Conservation (phyloP, 768 basidiomycete genomes). For the Harrya chromipes region DNA sequence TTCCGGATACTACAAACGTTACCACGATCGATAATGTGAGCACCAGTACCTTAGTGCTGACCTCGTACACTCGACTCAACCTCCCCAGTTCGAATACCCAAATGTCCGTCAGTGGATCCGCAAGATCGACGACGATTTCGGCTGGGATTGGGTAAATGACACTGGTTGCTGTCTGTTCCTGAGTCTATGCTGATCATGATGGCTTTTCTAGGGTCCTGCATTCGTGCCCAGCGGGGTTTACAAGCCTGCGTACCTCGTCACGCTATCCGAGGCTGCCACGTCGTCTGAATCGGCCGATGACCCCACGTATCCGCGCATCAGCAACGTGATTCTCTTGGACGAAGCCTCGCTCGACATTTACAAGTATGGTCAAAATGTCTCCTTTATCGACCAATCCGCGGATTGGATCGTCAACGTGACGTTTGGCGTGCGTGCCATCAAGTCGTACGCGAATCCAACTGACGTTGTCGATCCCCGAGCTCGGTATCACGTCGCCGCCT, state of each 20-base stretch:
- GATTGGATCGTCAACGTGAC: conserved; percentile 58
- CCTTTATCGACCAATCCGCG: conserved; percentile 42
- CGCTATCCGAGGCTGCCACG: conserved; percentile 29
- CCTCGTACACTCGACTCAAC: neutral
- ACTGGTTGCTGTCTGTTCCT: neutral
- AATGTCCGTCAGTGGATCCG: conserved; percentile 46
- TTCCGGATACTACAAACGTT: conserved; percentile 31
- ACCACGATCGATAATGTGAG: conserved; percentile 26
- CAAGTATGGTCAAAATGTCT: conserved; percentile 49
- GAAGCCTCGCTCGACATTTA: conserved; percentile 54
- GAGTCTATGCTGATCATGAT: neutral
- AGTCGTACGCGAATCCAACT: conserved; percentile 31
- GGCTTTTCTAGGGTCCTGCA: conserved; percentile 44
- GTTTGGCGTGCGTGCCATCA: conserved; percentile 44
- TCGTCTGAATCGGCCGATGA: conserved; percentile 23
- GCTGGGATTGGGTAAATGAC: conserved; percentile 52
- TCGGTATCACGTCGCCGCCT: conserved; percentile 37
- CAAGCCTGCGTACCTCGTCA: conserved; percentile 54
- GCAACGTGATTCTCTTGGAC: no score
- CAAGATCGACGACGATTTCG: no score
- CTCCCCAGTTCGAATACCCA: conserved; percentile 52
- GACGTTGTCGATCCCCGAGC: conserved; percentile 46
- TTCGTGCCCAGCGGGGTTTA: conserved; percentile 54
- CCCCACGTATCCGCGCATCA: conserved; percentile 19
- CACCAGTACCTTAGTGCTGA: conserved; percentile 21